A percentile compares a stretch with the other conserved stretches of the same genome.
Evolutionary conservation across 2,329 filamentous ascomycete species (phyloP).

Genomic region (Aureobasidium sp.): DNA sequence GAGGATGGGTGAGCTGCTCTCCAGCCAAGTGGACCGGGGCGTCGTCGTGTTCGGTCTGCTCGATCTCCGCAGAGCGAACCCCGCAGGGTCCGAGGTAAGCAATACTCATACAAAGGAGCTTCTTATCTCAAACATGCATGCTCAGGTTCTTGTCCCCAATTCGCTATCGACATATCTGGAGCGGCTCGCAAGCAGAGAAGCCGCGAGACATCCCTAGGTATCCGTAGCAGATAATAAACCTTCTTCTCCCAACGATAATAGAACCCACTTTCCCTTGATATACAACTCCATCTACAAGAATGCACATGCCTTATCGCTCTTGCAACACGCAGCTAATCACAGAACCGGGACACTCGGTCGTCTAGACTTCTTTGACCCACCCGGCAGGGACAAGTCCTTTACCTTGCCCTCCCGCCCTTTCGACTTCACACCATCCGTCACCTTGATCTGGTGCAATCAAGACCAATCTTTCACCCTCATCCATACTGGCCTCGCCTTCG

Average conservation of each 20-base stretch:
- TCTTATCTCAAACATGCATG: conserved; percentile 5
- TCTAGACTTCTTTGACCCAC: conserved; percentile 68
- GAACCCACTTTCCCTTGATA: neutral
- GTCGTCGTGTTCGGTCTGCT: neutral
- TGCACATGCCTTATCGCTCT: neutral
- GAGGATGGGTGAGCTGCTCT: neutral
- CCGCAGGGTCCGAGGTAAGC: neutral
- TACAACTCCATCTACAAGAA: conserved; percentile 12
- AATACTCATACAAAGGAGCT: neutral
- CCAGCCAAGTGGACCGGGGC: neutral
- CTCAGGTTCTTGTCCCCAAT: neutral
- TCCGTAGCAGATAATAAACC: neutral
- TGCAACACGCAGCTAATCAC: neutral
- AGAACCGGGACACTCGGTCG: neutral
- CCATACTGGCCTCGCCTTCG: conserved; percentile 83
- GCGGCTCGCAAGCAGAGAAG: neutral
- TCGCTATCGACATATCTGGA: neutral
- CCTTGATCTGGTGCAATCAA: conserved; percentile 80
- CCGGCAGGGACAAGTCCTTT: conserved; percentile 89
- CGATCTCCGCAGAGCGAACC: neutral
- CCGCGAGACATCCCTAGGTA: neutral
- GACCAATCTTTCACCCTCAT: conserved; percentile 85
- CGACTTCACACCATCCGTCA: conserved; percentile 95
- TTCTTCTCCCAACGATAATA: neutral
- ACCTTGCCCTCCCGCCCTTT: conserved; percentile 65